Base-by-base conservation (phyloP, 2,329 filamentous ascomycete genomes). In the Tolypocladium paradoxum region DNA sequence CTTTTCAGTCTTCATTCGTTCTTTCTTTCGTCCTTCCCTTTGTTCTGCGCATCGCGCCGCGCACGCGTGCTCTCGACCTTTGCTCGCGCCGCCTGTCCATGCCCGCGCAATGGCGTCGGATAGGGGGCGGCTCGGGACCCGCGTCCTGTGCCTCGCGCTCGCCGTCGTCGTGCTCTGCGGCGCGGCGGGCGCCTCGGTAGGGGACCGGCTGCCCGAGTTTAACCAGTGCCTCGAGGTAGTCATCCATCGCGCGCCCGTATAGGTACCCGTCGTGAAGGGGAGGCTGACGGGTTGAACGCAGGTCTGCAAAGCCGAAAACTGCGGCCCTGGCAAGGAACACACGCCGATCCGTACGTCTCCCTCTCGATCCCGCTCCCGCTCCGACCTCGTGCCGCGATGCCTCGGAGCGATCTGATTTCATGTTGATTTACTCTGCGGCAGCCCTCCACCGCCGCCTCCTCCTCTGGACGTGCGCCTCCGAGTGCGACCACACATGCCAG, bases 401-500 rank as follows among this genome's bases (percentile, higher is more conserved):
- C n/a, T 3, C 43, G 43, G n/a, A 3, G 8, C 43, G 6, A 2
- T 1, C 7, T 20, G 27, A 36, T 9, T 6, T 37, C 5, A 52
- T 29, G 11, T 27, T 24, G 16, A 37, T 37, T 43, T 40, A 9
- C 45, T 9, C 53, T 47, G 34, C 36, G 12, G 52, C 65, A 96
- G 90, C 93, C 57, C 68, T 96, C 61, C 82, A 88, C 70, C 90
- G 86, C 67, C 88, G 88, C 57, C 78, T 97, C 61, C 84, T 97
- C 65, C 74, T 96, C 68, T 99, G 93, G 93, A 84, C 83, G 67
- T 99, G 93, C 73, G 82, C 87, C 56, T 78, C 87, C 65, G 92
- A 99, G 79, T 99, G 93, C 82, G 91, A 99, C 76, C 95, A 99
- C 75, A 86, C 88, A 56, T 99, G 93, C 76, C 93, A 99, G 70